Base-by-base conservation (phyloP, 208 protist species). In the Leishmania aethiopica region DNA sequence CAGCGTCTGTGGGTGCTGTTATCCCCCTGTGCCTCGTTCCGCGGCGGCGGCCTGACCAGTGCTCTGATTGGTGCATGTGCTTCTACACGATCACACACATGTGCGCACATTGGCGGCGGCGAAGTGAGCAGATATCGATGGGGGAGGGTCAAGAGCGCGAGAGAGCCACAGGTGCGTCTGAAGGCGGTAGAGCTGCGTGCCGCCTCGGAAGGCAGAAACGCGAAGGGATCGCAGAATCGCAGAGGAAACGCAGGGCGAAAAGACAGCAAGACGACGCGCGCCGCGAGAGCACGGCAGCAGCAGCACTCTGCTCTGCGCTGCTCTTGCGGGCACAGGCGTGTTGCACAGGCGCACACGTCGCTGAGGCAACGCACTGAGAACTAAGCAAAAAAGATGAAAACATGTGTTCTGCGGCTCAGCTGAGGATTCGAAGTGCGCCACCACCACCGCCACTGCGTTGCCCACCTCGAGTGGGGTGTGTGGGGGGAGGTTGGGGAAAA, bases 31-130 rank as follows among this genome's bases (percentile, higher is more conserved):
- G 32, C 32, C 62, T 69, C 32, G 13, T 69, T 69, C 32, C 40
- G 32, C 3, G 62, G 32, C 3, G 8, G 62, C 40, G 32, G 13
- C 32, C 13, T 15, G 32, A 40, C 28, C 7, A 40, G 32, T 40
- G 32, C 32, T 3, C 62, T 25, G 32, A 40, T 22, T 3, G 32
- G 13, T 69, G 17, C 62, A 22, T 7, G 13, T 32, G 15, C 32
- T 69, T 69, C 62, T 40, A 40, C 62, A 32, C 62, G 28, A 25
- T 32, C 49, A 75, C 71, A 77, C 35, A 77, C 51, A 62, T n/a
- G 28, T 7, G 25, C 51, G 40, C 47, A 47, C 28, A 42, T 22
- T 55, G 49, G 51, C 13, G 62, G 62, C 28, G 62, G 2, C 32
- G 13, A 69, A 35, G 62, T 17, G 62, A 42, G 64, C 13, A 25